phyloP scores from a whole-genome alignment of 2,329 filamentous ascomycete species.

The Beauveria varroae region DNA sequence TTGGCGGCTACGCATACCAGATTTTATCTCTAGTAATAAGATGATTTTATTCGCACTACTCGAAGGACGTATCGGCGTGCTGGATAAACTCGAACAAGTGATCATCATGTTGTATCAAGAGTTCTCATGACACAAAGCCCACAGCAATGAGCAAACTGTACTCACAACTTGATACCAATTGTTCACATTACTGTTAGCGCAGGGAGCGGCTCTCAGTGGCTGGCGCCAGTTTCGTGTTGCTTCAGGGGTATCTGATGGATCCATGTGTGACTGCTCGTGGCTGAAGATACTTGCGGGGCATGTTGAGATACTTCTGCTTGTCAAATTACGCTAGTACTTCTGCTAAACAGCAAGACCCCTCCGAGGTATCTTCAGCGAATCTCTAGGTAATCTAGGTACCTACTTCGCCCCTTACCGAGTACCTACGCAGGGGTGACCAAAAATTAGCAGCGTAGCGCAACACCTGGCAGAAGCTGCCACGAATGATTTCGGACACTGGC shows the following conservation, averaged over 20 bases:
- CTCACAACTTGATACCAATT: not conserved
- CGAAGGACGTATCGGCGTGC: no score
- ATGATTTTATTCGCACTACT: no score
- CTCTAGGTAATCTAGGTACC: not conserved
- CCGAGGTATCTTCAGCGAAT: not conserved
- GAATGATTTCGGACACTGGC: not conserved
- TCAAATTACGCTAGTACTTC: not conserved
- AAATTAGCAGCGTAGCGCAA: constrained; percentile 4
- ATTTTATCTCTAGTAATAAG: no score
- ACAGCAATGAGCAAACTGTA: not conserved
- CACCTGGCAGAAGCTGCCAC: constrained; percentile 11
- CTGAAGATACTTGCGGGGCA: constrained; percentile 3
- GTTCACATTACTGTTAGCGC: not conserved
- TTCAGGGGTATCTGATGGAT: constrained; percentile 1
- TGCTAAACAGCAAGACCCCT: not conserved
- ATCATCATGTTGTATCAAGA: not conserved
- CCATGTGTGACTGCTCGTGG: not conserved
- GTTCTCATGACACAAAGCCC: not conserved
- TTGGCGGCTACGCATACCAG: no score
- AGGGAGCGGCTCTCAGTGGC: not conserved
- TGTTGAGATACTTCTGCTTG: not conserved
- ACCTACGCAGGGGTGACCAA: not conserved
- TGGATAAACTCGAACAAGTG: not conserved
- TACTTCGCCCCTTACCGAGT: no score
- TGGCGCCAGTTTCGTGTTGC: constrained; percentile 7